These are phyloP conservation scores for Clavispora fructus DNA, from an alignment of 805 yeast genomes.

Conservation along the genomic window DNA sequence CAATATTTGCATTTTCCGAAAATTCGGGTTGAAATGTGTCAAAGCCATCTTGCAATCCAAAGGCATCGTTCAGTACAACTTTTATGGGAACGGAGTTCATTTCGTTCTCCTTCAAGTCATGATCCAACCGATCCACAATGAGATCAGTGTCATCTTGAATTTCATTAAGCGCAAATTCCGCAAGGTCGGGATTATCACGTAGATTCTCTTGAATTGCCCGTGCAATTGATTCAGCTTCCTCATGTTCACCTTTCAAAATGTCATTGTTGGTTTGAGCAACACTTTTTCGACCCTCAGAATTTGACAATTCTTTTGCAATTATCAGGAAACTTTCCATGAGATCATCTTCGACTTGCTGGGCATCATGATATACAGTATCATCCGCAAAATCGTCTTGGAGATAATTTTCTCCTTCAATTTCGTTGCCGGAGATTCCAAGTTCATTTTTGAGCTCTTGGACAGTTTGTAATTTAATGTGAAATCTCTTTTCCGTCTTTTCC, in stretches of 20 bases:
- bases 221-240: neutral
- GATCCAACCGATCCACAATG: too few species aligned
- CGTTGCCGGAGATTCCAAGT: conserved; percentile 1
- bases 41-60: too few species aligned
- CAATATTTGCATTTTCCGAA: too few species aligned
- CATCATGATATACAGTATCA: neutral
- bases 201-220: too few species aligned
- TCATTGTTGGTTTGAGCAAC: neutral
- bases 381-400: neutral
- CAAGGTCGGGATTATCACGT: neutral
- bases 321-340: neutral
- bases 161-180: neutral
- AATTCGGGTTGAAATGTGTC: too few species aligned
- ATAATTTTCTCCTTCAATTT: neutral
- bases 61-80: too few species aligned
- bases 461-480: conserved; percentile 10
- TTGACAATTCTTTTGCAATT: neutral
- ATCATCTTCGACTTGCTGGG: neutral
- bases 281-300: neutral
- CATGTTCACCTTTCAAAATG: neutral
- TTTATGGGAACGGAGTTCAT: too few species aligned
- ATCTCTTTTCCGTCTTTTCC: conserved; percentile 9
- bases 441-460: conserved; percentile 9
- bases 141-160: neutral
- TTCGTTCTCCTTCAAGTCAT: too few species aligned